Evolutionary conservation across 805 yeast species (phyloP).

Genomic region (Martiniozyma abietophila): DNA sequence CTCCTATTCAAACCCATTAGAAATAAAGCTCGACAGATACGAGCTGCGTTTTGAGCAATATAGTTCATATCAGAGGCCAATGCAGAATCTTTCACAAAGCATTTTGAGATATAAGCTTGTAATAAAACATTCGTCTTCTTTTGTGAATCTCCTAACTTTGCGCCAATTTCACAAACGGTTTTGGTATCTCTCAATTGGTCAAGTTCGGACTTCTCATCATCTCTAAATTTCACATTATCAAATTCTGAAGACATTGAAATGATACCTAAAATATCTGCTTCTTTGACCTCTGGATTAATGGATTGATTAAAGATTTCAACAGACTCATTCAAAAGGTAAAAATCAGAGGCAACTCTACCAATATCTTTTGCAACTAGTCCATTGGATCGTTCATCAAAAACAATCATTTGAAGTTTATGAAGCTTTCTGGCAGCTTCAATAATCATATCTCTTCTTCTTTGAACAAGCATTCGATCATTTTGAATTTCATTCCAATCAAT

Average conservation of each 20-base stretch:
- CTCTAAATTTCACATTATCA: conserved; percentile 79
- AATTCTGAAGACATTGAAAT: conserved; percentile 90
- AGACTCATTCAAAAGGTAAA: conserved; percentile 74
- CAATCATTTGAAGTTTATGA: conserved; percentile 87
- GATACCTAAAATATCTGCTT: conserved; percentile 84
- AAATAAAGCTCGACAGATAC: conserved; percentile 88
- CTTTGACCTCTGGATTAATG: conserved; percentile 78
- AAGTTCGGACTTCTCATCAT: conserved; percentile 77
- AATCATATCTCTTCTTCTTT: conserved; percentile 67
- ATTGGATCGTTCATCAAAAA: conserved; percentile 77
- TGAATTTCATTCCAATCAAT: conserved; percentile 78
- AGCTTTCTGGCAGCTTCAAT: conserved; percentile 70
- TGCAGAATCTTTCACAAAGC: conserved; percentile 67
- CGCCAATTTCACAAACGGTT: conserved; percentile 75
- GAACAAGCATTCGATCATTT: conserved; percentile 73
- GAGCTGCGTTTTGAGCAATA: conserved; percentile 90
- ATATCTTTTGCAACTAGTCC: conserved; percentile 77
- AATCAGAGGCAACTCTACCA: conserved; percentile 93
- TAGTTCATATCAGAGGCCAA: conserved; percentile 80
- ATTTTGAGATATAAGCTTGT: conserved; percentile 80
- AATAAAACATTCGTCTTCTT: conserved; percentile 82
- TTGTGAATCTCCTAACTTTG: conserved; percentile 62
- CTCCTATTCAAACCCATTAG: conserved; percentile 78
- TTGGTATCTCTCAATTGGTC: conserved; percentile 47
- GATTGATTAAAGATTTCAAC: conserved; percentile 84